Evolutionary conservation across 1,139 yeast genomes (phyloP).

Genomic region (Sporopachydermia cereana): DNA sequence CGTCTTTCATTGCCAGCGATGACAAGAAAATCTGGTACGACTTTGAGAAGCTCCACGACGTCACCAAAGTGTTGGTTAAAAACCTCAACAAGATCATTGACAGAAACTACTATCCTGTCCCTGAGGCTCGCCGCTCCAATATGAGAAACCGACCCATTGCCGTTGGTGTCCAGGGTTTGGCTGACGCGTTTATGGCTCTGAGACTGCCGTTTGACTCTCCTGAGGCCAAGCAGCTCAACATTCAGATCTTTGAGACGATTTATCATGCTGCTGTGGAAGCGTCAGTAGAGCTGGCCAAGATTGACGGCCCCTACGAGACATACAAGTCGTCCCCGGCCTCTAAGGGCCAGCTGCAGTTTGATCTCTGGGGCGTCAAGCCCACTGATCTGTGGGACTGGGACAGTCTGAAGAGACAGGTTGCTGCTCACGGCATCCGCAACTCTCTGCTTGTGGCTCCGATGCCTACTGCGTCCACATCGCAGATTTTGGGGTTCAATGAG

Average conservation of each 20-base stretch:
- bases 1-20: slow-evolving; percentile 45
- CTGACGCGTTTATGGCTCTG: slow-evolving; percentile 70
- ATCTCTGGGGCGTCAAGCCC: slow-evolving; percentile 71
- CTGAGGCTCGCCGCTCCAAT: slow-evolving; percentile 57
- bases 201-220: slow-evolving; percentile 72
- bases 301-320: slow-evolving; percentile 54
- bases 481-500: slow-evolving; percentile 79
- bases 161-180: slow-evolving; percentile 82
- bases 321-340: slow-evolving; percentile 79
- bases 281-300: slow-evolving; percentile 60
- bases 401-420: slow-evolving; percentile 45
- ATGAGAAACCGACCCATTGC: slow-evolving; percentile 78
- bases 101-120: slow-evolving; percentile 67
- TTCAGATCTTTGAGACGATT: slow-evolving; percentile 79
- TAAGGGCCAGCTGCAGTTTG: slow-evolving; percentile 65
- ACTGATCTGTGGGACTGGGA: slow-evolving; percentile 71
- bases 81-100: slow-evolving; percentile 73
- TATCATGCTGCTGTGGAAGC: slow-evolving; percentile 81
- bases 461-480: slow-evolving; percentile 95
- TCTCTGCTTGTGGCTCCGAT: slow-evolving; percentile 81
- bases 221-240: slow-evolving; percentile 59
- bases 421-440: slow-evolving; percentile 61
- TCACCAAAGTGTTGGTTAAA: slow-evolving; percentile 60
- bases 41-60: slow-evolving; percentile 58
- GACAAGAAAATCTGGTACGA: slow-evolving; percentile 46